Conservation (phyloP, 2,329 filamentous ascomycete genomes). For the Xylaria sp. region DNA sequence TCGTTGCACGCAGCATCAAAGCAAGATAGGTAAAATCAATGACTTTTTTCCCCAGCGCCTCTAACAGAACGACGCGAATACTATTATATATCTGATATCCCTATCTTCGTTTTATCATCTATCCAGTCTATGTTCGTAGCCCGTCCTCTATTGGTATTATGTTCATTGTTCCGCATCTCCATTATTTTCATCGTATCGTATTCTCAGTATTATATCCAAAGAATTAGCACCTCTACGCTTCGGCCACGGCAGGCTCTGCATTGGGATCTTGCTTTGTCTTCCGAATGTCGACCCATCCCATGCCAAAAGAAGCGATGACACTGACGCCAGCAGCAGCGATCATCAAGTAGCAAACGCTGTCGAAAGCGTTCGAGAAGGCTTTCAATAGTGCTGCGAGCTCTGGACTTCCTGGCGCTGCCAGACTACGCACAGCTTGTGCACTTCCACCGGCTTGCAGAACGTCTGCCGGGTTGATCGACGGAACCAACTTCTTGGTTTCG, state of each 20-base stretch:
- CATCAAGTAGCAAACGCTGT: conserved; percentile 29
- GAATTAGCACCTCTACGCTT: conserved; percentile 2
- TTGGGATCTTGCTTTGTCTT: conserved; percentile 20
- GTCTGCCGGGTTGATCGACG: conserved; percentile 23
- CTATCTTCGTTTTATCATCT: not conserved
- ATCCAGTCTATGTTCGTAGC: not conserved
- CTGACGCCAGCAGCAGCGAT: conserved; percentile 21
- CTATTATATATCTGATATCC: not conserved
- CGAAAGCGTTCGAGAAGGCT: conserved; percentile 26
- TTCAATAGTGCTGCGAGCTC: conserved; percentile 26
- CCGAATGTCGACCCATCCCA: conserved; percentile 28
- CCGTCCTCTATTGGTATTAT: not conserved
- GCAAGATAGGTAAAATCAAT: no score
- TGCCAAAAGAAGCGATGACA: conserved; percentile 26
- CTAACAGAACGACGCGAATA: no score
- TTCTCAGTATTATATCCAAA: not conserved
- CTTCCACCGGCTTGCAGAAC: conserved; percentile 29
- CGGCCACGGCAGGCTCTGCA: not conserved
- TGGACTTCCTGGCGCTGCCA: conserved; percentile 25
- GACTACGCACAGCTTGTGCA: conserved; percentile 27
- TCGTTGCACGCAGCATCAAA: not conserved
- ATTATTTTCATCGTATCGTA: not conserved
- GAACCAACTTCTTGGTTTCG: conserved; percentile 23
- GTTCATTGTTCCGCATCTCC: not conserved
- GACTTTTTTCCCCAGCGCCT: no score